Evolutionary conservation across 1,284 basidiomycete genomes (phyloP).

Genomic region (Mycena sp.): DNA sequence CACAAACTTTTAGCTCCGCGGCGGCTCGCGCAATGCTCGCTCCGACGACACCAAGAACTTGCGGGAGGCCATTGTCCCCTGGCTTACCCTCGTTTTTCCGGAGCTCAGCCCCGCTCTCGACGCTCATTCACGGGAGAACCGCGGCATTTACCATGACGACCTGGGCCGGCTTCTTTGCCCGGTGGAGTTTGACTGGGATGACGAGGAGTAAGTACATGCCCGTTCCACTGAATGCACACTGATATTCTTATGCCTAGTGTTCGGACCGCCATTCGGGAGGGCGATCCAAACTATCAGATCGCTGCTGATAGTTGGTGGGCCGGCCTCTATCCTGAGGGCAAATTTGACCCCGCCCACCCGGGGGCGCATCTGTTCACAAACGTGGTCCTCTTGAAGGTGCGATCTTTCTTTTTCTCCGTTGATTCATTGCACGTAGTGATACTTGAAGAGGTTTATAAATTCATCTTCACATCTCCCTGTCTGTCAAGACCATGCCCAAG

Average conservation of each 20-base stretch:
- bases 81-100: neutral
- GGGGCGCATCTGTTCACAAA: neutral
- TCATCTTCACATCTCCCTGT: conserved; percentile 42
- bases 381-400: too few relatives aligned
- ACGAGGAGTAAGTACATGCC: neutral
- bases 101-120: neutral
- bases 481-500: conserved; percentile 31
- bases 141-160: neutral
- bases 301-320: neutral
- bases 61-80: neutral
- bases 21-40: neutral
- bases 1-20: neutral
- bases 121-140: neutral
- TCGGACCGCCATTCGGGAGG: neutral
- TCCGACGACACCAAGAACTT: conserved; percentile 12
- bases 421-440: too few relatives aligned
- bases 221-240: too few relatives aligned
- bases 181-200: neutral
- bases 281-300: neutral
- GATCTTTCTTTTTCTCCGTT: too few relatives aligned
- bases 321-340: neutral
- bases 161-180: neutral
- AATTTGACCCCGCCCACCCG: neutral
- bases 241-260: neutral
- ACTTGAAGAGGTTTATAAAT: conserved; percentile 38